A percentile compares a stretch with the other conserved stretches of the same genome.
Conservation (phyloP, 768 basidiomycete species). For the Lentinus tigrinus region DNA sequence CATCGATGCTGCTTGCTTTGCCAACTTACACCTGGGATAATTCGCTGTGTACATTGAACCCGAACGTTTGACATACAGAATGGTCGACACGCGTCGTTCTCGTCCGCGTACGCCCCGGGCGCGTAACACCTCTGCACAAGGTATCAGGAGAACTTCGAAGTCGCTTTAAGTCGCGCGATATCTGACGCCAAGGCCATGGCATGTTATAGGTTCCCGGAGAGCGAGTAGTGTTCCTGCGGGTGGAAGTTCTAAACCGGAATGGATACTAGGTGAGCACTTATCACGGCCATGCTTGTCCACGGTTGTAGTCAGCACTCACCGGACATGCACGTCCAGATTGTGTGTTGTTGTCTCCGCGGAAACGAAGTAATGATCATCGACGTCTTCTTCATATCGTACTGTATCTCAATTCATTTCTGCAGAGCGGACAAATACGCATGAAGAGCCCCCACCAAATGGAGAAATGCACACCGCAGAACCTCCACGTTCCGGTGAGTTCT, state of each 20-base stretch:
- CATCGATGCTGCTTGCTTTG: background rate
- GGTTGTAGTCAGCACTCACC: background rate
- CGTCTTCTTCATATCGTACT: background rate
- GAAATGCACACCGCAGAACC: background rate
- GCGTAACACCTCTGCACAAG: no score
- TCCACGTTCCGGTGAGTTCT: background rate
- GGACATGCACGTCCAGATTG: background rate
- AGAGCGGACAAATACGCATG: slow-evolving; percentile 7
- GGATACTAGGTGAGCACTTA: slow-evolving; percentile 9
- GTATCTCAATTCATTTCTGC: background rate
- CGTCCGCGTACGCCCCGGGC: no score
- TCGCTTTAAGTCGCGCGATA: background rate
- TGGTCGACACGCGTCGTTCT: background rate
- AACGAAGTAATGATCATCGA: slow-evolving; percentile 4
- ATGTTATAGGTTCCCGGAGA: slow-evolving; percentile 1
- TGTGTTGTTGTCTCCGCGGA: slow-evolving; percentile 12
- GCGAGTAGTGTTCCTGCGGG: slow-evolving; percentile 16
- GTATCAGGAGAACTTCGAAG: no score
- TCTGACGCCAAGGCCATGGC: background rate
- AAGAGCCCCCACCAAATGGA: background rate
- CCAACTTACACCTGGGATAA: background rate
- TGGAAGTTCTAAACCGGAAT: slow-evolving; percentile 4
- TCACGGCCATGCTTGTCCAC: no score
- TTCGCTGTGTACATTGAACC: background rate
- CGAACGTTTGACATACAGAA: background rate